These are phyloP conservation scores for Rhodotorula kratochvilovae DNA, from an alignment of 768 basidiomycete species.

Conservation along the genomic window DNA sequence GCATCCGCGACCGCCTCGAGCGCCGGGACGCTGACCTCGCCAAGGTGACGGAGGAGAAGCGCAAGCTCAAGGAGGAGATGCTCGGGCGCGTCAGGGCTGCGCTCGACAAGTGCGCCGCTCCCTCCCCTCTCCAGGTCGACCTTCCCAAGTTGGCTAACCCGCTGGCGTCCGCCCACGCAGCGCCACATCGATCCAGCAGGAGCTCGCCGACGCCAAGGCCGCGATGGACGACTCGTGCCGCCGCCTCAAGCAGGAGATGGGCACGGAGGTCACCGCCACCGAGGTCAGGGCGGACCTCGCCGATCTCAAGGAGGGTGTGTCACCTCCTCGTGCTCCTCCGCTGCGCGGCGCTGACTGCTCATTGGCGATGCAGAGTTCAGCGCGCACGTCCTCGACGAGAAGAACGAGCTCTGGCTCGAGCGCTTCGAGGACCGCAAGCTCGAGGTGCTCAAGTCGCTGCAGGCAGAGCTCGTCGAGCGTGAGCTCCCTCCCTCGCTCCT, in stretches of 20 bases:
- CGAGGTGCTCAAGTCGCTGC: not conserved
- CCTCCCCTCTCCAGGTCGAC: not conserved
- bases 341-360: not conserved
- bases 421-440: constrained; percentile 20
- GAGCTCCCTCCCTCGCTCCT: not conserved
- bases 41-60: not conserved
- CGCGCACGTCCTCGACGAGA: not conserved
- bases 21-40: not conserved
- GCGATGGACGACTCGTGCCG: not conserved
- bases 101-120: not conserved
- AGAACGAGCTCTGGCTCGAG: not conserved
- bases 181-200: not conserved
- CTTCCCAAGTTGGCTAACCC: not conserved
- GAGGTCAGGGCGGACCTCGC: not conserved
- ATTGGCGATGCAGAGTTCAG: not conserved
- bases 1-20: not conserved
- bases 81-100: not conserved
- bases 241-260: not conserved
- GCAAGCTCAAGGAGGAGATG: constrained; percentile 11
- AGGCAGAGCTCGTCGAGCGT: constrained; percentile 6
- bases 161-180: not conserved
- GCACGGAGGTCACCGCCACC: not conserved
- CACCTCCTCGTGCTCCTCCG: not conserved
- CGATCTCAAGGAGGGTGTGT: not conserved
- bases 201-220: not conserved